Evolutionary conservation across 768 basidiomycete species (phyloP).

Genomic region (Mycena belliarum): DNA sequence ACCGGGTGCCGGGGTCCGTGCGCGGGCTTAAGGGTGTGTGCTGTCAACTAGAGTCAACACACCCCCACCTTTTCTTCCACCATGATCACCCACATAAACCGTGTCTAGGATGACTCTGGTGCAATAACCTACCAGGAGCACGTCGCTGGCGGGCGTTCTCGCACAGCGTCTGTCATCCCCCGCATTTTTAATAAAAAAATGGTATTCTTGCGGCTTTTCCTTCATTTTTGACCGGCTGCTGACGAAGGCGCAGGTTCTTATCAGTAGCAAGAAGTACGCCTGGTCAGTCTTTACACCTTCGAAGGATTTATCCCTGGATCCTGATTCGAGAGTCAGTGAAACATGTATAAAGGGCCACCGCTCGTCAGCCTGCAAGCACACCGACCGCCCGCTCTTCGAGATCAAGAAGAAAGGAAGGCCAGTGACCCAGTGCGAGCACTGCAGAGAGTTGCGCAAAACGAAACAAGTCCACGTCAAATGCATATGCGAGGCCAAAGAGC

Average conservation of each 20-base stretch:
- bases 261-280: slow-evolving; percentile 79
- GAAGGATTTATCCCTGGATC: no score
- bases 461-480: slow-evolving; percentile 88
- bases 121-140: slow-evolving; percentile 52
- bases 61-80: slow-evolving; percentile 34
- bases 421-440: slow-evolving; percentile 87
- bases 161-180: slow-evolving; percentile 36
- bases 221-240: background rate
- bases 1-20: slow-evolving; percentile 42
- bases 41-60: slow-evolving; percentile 58
- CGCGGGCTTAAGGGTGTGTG: slow-evolving; percentile 38
- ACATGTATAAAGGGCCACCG: slow-evolving; percentile 95
- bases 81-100: slow-evolving; percentile 47
- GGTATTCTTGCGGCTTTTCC: slow-evolving; percentile 33
- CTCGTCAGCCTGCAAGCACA: slow-evolving; percentile 86
- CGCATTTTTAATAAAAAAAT: slow-evolving; percentile 33
- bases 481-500: slow-evolving; percentile 73
- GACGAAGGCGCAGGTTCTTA: slow-evolving; percentile 52
- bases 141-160: slow-evolving; percentile 57
- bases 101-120: slow-evolving; percentile 31
- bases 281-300: slow-evolving; percentile 51
- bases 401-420: slow-evolving; percentile 94
- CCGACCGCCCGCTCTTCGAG: slow-evolving; percentile 85
- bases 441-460: slow-evolving; percentile 81
- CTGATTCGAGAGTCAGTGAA: slow-evolving; percentile 55